These are phyloP conservation scores for Phytophthora citricola DNA, from an alignment of 352 stramenopile species.

Conservation along the genomic window DNA sequence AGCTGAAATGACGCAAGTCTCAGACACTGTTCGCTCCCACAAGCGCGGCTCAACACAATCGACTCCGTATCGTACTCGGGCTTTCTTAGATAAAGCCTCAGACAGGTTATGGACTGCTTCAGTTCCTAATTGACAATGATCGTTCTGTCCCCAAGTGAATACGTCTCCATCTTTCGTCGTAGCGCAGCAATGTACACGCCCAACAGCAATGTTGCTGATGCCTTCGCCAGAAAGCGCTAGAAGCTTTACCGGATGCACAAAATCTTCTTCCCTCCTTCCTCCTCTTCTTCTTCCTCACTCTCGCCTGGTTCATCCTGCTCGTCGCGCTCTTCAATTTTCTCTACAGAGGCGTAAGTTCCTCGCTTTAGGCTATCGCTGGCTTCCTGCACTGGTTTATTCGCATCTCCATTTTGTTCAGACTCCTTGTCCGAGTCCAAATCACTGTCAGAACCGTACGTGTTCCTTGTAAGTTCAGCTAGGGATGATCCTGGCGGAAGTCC, in stretches of 20 bases:
- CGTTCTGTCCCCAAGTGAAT: conserved; percentile 87
- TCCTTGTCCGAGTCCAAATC: conserved; percentile 61
- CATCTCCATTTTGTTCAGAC: conserved; percentile 7
- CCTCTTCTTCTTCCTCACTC: conserved; percentile 21
- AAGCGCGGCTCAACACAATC: conserved; percentile 65
- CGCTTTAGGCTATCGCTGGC: conserved; percentile 5
- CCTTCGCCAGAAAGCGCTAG: conserved; percentile 68
- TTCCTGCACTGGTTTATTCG: conserved; percentile 4
- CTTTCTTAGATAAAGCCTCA: conserved; percentile 60
- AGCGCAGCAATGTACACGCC: conserved; percentile 76
- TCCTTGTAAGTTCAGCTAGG: conserved; percentile 37
- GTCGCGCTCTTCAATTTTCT: conserved; percentile 25
- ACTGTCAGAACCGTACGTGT: conserved; percentile 57
- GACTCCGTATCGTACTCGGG: conserved; percentile 63
- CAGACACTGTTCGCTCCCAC: conserved; percentile 71
- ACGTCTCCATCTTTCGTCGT: conserved; percentile 83
- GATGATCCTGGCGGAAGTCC: conserved; percentile 50
- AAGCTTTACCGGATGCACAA: conserved; percentile 76
- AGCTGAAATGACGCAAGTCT: conserved; percentile 57
- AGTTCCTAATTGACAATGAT: conserved; percentile 79
- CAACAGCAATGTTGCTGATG: conserved; percentile 76
- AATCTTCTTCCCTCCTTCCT: conserved; percentile 69
- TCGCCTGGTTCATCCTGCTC: conserved; percentile 26
- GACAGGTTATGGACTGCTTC: conserved; percentile 70
- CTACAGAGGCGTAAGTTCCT: conserved; percentile 4